Base-by-base conservation (phyloP, 164 flowering plant species). In the Paratinospora sagittata region DNA sequence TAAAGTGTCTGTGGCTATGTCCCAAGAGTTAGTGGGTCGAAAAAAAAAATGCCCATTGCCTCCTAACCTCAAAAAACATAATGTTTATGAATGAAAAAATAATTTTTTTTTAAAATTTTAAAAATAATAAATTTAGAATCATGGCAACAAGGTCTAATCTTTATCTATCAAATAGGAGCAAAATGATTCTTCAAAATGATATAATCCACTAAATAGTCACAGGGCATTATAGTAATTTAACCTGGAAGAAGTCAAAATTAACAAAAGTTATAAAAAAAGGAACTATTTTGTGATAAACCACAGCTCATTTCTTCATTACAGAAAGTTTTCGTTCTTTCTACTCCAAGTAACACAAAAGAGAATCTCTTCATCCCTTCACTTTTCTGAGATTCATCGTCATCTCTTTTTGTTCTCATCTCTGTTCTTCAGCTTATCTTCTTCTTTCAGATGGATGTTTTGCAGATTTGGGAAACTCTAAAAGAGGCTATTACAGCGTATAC, bases 401-500 rank as follows among this genome's bases (percentile, higher is more conserved):
- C 4, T 52, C 23, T 17, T 55, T 55, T 6, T 21, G 1, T 9
- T 3, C 24, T 55, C 61, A 0, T 55, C 45, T 41, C 13, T 43
- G 47, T 43, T 43, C 47, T 43, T 43, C 47, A 43, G 47, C 47
- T 6, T 43, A 55, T 55, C 61, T 43, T 19, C 61, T 8, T 19
- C 34, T 5, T 23, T 19, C 9, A 55, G 12, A 88, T 91, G 97
- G 90, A 84, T 2, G 66, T 39, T 68, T 78, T 86, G 64, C 82
- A 89, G 78, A 81, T 89, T 5, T 96, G 93, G 99, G 97, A 85
- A 77, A 87, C 96, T 0, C 79, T 93, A 21, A 88, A 90, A 73
- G 89, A 87, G 55, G 85, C 99, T 9, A 91, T 93, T 41, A 68
- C 79, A 7, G 93, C 76, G 0, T 96, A 96, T 83, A 93, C 98